These are phyloP conservation scores for Nothophytophthora sp. DNA, from an alignment of 352 stramenopile genomes.

Conservation along the genomic window DNA sequence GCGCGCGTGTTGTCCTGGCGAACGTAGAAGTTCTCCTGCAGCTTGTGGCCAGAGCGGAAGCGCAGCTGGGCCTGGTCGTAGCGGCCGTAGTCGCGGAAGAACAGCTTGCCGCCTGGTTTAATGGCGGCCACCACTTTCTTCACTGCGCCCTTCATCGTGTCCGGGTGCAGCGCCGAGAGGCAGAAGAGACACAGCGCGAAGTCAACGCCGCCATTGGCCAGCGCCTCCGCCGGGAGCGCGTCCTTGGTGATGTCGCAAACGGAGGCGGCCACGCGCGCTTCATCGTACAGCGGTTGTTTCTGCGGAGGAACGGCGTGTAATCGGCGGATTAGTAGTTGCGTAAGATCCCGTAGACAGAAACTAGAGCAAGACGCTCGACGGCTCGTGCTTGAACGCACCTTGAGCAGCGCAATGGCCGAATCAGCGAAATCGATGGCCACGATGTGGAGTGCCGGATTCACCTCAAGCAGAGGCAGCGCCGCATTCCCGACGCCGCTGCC, in stretches of 20 bases:
- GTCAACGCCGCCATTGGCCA: conserved; percentile 69
- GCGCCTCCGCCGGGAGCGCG: conserved; percentile 48
- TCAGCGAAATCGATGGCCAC: conserved; percentile 94
- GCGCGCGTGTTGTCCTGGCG: conserved; percentile 95
- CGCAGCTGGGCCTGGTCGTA: conserved; percentile 96
- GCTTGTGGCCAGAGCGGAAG: conserved; percentile 83
- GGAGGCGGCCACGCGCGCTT: conserved; percentile 60
- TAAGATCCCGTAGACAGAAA: background rate
- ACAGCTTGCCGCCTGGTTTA: conserved; percentile 78
- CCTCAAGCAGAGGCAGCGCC: conserved; percentile 92
- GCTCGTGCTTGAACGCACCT: conserved; percentile 63
- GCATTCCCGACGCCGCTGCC: conserved; percentile 96
- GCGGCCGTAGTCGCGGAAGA: conserved; percentile 96
- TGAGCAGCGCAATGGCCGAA: conserved; percentile 91
- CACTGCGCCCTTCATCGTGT: conserved; percentile 86
- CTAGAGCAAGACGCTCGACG: background rate
- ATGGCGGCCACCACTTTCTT: conserved; percentile 86
- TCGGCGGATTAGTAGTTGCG: conserved; percentile 2
- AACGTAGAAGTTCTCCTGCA: conserved; percentile 96
- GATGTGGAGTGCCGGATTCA: conserved; percentile 86
- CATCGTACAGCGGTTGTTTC: conserved; percentile 84
- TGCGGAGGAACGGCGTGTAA: conserved; percentile 15
- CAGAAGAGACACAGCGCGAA: conserved; percentile 88
- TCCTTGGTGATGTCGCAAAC: conserved; percentile 90
- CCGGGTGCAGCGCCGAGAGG: conserved; percentile 91